Percentiles rank a stretch among this genome's conserved stretches.
Evolutionary conservation across 192 early-diverging fungal species (phyloP).

Genomic region (Backusella westeae): DNA sequence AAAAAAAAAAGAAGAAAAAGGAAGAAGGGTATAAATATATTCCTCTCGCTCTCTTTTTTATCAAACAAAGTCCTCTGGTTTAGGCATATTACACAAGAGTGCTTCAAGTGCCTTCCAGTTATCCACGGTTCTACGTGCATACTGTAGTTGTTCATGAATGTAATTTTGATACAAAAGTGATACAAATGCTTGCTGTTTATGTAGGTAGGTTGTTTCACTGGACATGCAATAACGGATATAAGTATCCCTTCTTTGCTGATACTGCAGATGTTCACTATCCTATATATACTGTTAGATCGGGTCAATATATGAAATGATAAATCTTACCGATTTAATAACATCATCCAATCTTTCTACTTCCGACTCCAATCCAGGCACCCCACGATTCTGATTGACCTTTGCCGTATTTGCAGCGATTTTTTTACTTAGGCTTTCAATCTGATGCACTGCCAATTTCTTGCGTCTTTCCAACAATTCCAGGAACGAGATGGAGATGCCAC

Average conservation of each 20-base stretch:
- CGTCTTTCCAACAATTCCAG: constrained; percentile 47
- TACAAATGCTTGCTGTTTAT: constrained; percentile 59
- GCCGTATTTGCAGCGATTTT: constrained; percentile 46
- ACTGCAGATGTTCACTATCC: constrained; percentile 50
- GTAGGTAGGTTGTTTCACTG: constrained; percentile 56
- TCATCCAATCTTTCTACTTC: constrained; percentile 39
- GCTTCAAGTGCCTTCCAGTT: constrained; percentile 54
- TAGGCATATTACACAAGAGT: constrained; percentile 47
- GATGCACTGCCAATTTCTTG: constrained; percentile 44
- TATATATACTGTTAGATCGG: constrained; percentile 9
- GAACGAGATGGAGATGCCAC: constrained; percentile 54
- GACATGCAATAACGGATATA: constrained; percentile 53
- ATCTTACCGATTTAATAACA: constrained; percentile 41
- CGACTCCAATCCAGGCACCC: constrained; percentile 40
- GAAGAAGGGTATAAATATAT: background rate
- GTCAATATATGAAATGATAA: too few relatives aligned
- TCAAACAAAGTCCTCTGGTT: constrained; percentile 36
- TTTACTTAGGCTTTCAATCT: constrained; percentile 49
- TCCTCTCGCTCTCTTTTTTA: background rate
- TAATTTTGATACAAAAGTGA: constrained; percentile 59
- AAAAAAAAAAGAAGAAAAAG: background rate
- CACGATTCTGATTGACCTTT: constrained; percentile 45
- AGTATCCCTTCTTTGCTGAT: constrained; percentile 45
- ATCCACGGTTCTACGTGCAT: constrained; percentile 48
- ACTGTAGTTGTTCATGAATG: constrained; percentile 57